A percentile compares a stretch with the other conserved stretches of the same genome.
phyloP scores from a whole-genome alignment of 257 asterid genomes.

The Solanum tarapatanum region DNA sequence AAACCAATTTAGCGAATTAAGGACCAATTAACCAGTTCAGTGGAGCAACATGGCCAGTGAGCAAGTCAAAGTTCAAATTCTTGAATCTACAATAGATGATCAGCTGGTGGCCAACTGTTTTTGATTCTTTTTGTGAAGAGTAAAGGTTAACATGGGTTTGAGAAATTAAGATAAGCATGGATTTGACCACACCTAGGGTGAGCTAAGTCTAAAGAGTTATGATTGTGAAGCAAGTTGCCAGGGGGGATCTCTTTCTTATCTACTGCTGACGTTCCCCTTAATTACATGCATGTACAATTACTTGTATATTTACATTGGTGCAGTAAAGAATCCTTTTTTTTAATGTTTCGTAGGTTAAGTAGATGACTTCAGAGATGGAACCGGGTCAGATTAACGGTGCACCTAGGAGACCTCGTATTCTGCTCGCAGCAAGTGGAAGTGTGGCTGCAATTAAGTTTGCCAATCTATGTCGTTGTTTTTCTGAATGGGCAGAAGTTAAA shows the following conservation, averaged over 20 bases:
- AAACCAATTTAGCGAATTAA: neutral
- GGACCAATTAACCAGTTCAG: neutral
- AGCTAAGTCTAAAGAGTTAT: neutral
- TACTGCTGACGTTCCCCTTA: neutral
- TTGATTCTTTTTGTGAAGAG: neutral
- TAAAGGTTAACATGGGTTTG: neutral
- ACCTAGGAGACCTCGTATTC: constrained; percentile 58
- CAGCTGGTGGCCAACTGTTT: neutral
- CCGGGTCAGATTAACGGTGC: constrained; percentile 16
- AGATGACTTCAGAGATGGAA: constrained; percentile 12
- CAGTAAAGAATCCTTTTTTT: neutral
- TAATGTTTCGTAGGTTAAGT: constrained; percentile 30
- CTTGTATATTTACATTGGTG: neutral
- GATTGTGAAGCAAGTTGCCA: neutral
- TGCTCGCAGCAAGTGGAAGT: constrained; percentile 87
- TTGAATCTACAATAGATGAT: neutral
- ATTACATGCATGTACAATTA: neutral
- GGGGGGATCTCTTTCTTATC: neutral
- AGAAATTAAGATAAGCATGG: neutral
- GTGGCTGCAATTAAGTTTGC: constrained; percentile 88
- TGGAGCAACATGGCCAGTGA: neutral
- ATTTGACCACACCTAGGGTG: neutral
- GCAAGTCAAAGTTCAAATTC: neutral
- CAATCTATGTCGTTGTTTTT: constrained; percentile 58
- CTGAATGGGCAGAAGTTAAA: constrained; percentile 90